A percentile compares a stretch with the other conserved stretches of the same genome.
Evolutionary conservation across 257 asterid species (phyloP).

Genomic region (Knoxia roxburghii): DNA sequence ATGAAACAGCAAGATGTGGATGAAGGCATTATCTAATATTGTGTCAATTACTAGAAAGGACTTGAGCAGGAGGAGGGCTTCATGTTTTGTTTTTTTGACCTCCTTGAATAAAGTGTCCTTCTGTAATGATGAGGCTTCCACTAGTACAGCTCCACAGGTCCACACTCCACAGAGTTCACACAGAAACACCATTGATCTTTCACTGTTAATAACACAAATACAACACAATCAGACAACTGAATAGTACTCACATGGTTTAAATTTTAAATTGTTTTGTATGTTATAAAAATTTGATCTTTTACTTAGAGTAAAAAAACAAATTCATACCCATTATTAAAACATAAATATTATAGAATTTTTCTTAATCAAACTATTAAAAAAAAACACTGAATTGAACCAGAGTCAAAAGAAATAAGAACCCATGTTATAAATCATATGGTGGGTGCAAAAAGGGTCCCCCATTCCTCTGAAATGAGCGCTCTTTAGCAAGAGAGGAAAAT

Average conservation of each 20-base stretch:
- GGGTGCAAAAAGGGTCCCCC: conserved; percentile 20
- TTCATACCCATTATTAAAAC: too few relatives aligned
- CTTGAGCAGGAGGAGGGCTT: not conserved
- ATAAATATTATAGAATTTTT: too few relatives aligned
- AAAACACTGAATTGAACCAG: too few relatives aligned
- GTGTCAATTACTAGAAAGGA: not conserved
- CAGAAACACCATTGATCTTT: conserved; percentile 17
- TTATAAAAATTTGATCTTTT: too few relatives aligned
- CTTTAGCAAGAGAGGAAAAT: conserved; percentile 20
- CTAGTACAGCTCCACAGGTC: conserved; percentile 18
- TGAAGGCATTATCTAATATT: not conserved
- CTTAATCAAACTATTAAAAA: too few relatives aligned
- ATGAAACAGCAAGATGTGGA: not conserved
- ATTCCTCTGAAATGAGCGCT: conserved; percentile 17
- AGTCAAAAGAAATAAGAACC: too few relatives aligned
- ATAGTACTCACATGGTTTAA: too few relatives aligned
- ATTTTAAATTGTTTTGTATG: too few relatives aligned
- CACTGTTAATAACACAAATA: conserved; percentile 35
- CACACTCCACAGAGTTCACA: conserved; percentile 17
- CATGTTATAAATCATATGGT: conserved; percentile 24
- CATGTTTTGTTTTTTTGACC: conserved; percentile 26
- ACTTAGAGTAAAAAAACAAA: too few relatives aligned
- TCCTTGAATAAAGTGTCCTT: conserved; percentile 13
- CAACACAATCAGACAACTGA: conserved; percentile 16
- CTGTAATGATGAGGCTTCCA: conserved; percentile 28